A percentile compares a stretch with the other conserved stretches of the same genome.
phyloP scores from a whole-genome alignment of 768 basidiomycete genomes.

The Mrakia frigida region DNA sequence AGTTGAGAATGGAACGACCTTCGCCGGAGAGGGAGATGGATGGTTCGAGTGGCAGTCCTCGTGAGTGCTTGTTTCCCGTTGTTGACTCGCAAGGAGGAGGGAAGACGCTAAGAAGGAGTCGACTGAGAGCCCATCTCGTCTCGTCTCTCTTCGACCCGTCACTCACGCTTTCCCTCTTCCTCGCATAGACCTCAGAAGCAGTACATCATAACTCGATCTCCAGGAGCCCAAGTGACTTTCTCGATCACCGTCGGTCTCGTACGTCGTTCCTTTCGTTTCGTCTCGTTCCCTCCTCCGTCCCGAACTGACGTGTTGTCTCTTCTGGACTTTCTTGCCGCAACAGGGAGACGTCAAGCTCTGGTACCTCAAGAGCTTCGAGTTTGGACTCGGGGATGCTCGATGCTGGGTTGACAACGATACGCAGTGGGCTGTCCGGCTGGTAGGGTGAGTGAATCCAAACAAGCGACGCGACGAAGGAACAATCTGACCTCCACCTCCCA shows the following conservation, averaged over 20 bases:
- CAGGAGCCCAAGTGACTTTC: background rate
- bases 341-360: background rate
- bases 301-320: background rate
- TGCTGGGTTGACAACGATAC: background rate
- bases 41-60: background rate
- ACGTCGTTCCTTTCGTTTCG: background rate
- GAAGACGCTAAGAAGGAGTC: too few relatives aligned
- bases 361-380: background rate
- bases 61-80: too few relatives aligned
- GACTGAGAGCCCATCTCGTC: too few relatives aligned
- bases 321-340: too few relatives aligned
- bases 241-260: background rate
- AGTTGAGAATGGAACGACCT: background rate
- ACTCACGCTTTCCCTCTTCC: too few relatives aligned
- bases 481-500: too few relatives aligned
- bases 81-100: too few relatives aligned
- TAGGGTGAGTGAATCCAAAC: background rate
- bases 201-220: background rate
- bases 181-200: background rate
- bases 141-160: too few relatives aligned
- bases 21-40: background rate
- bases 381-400: background rate
- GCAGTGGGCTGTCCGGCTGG: background rate
- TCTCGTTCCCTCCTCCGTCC: background rate
- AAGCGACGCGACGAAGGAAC: too few relatives aligned